Evolutionary conservation across 768 basidiomycete genomes (phyloP).

Genomic region (Thelephora ganbajun): DNA sequence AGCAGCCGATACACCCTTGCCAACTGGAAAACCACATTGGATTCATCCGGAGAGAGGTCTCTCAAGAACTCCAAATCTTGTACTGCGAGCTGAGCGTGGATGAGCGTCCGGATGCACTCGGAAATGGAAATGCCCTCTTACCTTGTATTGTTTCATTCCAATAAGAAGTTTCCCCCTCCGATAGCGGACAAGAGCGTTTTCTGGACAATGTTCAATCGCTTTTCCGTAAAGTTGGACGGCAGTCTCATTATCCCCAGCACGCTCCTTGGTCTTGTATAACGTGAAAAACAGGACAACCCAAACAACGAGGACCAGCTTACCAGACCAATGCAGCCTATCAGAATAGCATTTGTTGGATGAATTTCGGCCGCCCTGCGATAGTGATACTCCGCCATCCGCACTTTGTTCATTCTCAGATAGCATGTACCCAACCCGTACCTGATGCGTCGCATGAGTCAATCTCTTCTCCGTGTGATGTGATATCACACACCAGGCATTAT

Average conservation of each 20-base stretch:
- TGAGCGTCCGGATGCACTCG: not conserved
- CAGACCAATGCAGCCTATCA: constrained; percentile 92
- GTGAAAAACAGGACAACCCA: constrained; percentile 4
- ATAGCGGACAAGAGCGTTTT: constrained; percentile 90
- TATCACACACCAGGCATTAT: constrained; percentile 86
- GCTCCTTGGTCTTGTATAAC: constrained; percentile 62
- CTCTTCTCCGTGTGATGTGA: not conserved
- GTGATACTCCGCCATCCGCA: constrained; percentile 90
- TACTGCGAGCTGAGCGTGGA: constrained; percentile 50
- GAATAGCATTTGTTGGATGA: constrained; percentile 90
- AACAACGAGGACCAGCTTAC: constrained; percentile 33
- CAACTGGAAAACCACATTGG: constrained; percentile 92
- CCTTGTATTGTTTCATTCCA: constrained; percentile 69
- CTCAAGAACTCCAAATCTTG: constrained; percentile 69
- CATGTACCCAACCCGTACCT: constrained; percentile 99
- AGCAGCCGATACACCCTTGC: constrained; percentile 81
- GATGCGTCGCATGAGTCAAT: constrained; percentile 5
- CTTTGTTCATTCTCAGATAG: constrained; percentile 88
- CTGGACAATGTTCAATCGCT: constrained; percentile 67
- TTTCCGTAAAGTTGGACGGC: constrained; percentile 74
- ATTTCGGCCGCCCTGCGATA: constrained; percentile 86
- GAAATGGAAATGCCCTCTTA: constrained; percentile 26
- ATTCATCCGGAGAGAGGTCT: constrained; percentile 82
- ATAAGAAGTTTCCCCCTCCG: constrained; percentile 86
- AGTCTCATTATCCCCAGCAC: constrained; percentile 59